Conservation (phyloP, 2,329 filamentous ascomycete species). For the Apiospora koreana region DNA sequence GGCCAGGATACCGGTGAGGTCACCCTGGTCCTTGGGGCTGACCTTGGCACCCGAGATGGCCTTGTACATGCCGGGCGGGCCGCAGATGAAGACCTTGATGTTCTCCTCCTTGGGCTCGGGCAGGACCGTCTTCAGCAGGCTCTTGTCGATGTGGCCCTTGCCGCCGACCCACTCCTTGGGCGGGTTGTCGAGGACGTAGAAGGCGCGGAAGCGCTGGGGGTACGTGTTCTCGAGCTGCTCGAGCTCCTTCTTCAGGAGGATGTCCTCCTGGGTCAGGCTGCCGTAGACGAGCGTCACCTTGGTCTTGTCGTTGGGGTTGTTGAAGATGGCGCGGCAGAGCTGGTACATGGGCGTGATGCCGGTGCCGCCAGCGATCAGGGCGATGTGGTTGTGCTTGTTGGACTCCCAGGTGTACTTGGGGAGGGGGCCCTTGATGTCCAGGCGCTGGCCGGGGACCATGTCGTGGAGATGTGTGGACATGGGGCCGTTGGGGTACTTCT, state of each 20-base stretch:
- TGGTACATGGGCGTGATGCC: conserved; percentile 99
- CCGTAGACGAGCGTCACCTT: conserved; percentile 96
- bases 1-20: conserved; percentile 78
- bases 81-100: conserved; percentile 96
- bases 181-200: conserved; percentile 88
- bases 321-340: conserved; percentile 87
- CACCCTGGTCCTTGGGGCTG: conserved; percentile 91
- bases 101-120: conserved; percentile 90
- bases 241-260: conserved; percentile 85
- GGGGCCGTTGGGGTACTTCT: conserved; percentile 85
- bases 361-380: conserved; percentile 88
- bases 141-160: conserved; percentile 84
- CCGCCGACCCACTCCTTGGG: conserved; percentile 75
- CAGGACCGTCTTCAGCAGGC: conserved; percentile 90
- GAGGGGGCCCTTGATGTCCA: conserved; percentile 93
- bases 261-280: conserved; percentile 87
- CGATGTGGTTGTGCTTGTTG: conserved; percentile 93
- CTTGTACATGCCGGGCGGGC: conserved; percentile 91
- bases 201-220: conserved; percentile 91
- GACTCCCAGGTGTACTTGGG: conserved; percentile 87
- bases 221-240: conserved; percentile 90
- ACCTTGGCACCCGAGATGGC: conserved; percentile 87
- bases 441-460: conserved; percentile 76
- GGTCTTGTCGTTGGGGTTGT: conserved; percentile 94
- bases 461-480: conserved; percentile 91